Evolutionary conservation across 345 rosid species (phyloP).

Genomic region (Eucalyptus albens): DNA sequence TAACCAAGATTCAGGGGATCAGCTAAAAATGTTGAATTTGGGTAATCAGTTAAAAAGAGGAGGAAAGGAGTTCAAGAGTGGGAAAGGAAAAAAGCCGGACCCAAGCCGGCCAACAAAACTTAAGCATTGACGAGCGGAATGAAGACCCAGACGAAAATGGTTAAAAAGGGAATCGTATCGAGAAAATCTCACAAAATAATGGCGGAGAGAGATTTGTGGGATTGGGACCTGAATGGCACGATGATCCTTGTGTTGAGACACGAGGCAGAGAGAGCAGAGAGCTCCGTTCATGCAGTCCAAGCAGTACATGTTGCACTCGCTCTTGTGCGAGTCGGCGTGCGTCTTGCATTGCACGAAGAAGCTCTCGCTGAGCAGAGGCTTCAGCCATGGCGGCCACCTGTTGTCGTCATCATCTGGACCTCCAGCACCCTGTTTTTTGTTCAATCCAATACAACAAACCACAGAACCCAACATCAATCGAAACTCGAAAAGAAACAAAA

Average conservation of each 20-base stretch:
- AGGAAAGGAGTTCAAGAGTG: neutral
- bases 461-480: conserved; percentile 1
- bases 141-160: neutral
- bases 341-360: conserved; percentile 89
- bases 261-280: conserved; percentile 29
- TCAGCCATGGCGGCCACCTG: conserved; percentile 80
- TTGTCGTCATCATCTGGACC: conserved; percentile 63
- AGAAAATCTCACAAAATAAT: neutral
- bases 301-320: conserved; percentile 97
- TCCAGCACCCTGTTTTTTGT: conserved; percentile 39
- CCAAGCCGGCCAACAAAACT: neutral
- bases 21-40: neutral
- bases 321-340: conserved; percentile 84
- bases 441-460: neutral
- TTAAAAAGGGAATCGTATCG: neutral
- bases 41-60: neutral
- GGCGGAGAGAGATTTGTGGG: neutral
- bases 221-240: neutral
- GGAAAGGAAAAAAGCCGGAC: neutral
- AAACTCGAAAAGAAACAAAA: neutral
- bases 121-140: neutral
- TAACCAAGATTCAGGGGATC: neutral
- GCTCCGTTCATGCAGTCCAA: conserved; percentile 82
- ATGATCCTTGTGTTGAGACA: neutral
- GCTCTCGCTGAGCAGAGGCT: conserved; percentile 51